A percentile compares a stretch with the other conserved stretches of the same genome.
These are phyloP conservation scores for Daldinia vernicosa DNA, from an alignment of 495 filamentous ascomycete species.

Conservation along the genomic window DNA sequence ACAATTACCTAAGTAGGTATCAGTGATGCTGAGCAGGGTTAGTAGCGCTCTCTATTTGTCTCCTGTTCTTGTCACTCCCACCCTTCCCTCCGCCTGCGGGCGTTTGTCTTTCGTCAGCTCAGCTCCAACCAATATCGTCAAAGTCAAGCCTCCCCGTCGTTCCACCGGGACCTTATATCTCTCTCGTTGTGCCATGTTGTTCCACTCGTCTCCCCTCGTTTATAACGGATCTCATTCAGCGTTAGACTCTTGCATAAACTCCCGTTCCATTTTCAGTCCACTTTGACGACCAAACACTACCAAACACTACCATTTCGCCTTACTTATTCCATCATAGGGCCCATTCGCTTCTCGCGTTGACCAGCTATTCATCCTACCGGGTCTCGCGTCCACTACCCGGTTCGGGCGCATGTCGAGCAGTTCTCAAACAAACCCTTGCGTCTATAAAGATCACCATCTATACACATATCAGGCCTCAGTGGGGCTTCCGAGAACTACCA, in stretches of 20 bases:
- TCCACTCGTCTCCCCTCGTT: slow-evolving; percentile 43
- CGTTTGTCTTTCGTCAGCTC: slow-evolving; percentile 46
- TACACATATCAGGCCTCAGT: slow-evolving; percentile 45
- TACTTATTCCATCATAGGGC: slow-evolving; percentile 38
- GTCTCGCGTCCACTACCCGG: slow-evolving; percentile 35
- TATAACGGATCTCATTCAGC: slow-evolving; percentile 45
- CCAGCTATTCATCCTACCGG: slow-evolving; percentile 38
- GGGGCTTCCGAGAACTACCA: slow-evolving; percentile 37
- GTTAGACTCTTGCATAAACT: slow-evolving; percentile 37
- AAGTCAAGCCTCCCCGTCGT: slow-evolving; percentile 35
- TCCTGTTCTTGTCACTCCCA: slow-evolving; percentile 13
- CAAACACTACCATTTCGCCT: slow-evolving; percentile 31
- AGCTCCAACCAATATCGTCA: slow-evolving; percentile 39
- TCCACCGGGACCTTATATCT: slow-evolving; percentile 41
- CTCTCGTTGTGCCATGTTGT: slow-evolving; percentile 48
- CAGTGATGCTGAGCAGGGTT: slow-evolving; percentile 28
- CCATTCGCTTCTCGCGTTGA: slow-evolving; percentile 27
- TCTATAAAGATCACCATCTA: slow-evolving; percentile 38
- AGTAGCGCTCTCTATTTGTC: slow-evolving; percentile 24
- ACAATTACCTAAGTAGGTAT: slow-evolving; percentile 38
- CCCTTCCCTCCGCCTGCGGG: slow-evolving; percentile 31
- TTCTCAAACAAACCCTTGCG: slow-evolving; percentile 43
- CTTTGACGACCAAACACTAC: slow-evolving; percentile 29
- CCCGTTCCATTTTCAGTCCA: slow-evolving; percentile 29
- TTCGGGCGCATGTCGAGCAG: slow-evolving; percentile 43